A percentile compares a stretch with the other conserved stretches of the same genome.
phyloP scores from a whole-genome alignment of 805 yeast genomes.

The Phaffomyces thermotolerans region DNA sequence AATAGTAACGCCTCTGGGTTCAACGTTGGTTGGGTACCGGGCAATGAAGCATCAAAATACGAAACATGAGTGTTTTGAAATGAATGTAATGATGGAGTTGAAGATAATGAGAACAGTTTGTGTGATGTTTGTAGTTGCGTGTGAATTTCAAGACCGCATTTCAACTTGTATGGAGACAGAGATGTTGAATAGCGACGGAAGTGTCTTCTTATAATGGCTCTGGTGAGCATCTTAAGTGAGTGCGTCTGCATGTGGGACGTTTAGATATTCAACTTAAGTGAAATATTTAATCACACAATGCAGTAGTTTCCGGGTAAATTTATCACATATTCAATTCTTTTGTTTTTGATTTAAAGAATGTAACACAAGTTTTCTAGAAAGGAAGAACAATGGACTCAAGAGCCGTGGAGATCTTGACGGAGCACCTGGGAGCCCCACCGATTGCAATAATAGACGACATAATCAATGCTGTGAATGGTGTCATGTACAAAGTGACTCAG shows the following conservation, averaged over 20 bases:
- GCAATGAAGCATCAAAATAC: constrained; percentile 77
- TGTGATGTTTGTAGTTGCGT: constrained; percentile 71
- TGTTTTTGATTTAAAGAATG: background rate
- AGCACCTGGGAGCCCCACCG: constrained; percentile 82
- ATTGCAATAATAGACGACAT: constrained; percentile 78
- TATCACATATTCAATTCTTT: too few relatives aligned
- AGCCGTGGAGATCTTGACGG: constrained; percentile 57
- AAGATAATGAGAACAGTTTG: constrained; percentile 71
- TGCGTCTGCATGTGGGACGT: background rate
- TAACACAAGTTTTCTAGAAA: too few relatives aligned
- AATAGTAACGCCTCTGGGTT: constrained; percentile 66
- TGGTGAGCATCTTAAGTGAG: background rate
- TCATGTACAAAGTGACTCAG: constrained; percentile 73
- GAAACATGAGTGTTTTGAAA: constrained; percentile 66
- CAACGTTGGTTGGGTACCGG: constrained; percentile 85
- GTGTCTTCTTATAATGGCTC: background rate
- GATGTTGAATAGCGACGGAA: background rate
- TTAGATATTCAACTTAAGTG: too few relatives aligned
- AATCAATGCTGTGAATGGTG: constrained; percentile 78
- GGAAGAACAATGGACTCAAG: constrained; percentile 4
- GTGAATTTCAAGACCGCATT: constrained; percentile 90
- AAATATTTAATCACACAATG: too few relatives aligned
- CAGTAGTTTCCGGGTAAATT: too few relatives aligned
- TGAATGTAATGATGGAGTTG: constrained; percentile 38
- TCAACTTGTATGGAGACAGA: constrained; percentile 32